These are phyloP conservation scores for Globisporangium splendens DNA, from an alignment of 352 stramenopile genomes.

Conservation along the genomic window DNA sequence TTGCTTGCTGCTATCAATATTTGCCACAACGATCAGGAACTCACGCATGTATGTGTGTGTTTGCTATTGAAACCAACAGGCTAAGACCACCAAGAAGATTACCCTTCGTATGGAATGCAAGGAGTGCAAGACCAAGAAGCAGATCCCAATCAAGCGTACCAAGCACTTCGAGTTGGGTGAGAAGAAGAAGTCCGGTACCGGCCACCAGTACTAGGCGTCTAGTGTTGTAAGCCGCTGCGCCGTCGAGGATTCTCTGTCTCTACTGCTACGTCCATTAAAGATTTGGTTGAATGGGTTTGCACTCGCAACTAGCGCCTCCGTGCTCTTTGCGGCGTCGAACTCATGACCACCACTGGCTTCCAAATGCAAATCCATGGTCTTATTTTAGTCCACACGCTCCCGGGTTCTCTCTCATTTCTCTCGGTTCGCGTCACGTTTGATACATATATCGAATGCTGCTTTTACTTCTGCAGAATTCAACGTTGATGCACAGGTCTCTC, in stretches of 20 bases:
- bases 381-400: background rate
- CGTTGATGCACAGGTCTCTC: too few species aligned
- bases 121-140: slow-evolving; percentile 99
- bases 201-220: slow-evolving; percentile 95
- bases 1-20: too few species aligned
- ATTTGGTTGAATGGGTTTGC: slow-evolving; percentile 13
- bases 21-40: too few species aligned
- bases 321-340: background rate
- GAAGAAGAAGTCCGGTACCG: slow-evolving; percentile 96
- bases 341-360: slow-evolving; percentile 1
- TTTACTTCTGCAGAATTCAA: too few species aligned
- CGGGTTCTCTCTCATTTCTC: background rate
- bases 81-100: slow-evolving; percentile 98
- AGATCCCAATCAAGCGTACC: slow-evolving; percentile 98
- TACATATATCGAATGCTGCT: too few species aligned
- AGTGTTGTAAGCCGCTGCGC: slow-evolving; percentile 1
- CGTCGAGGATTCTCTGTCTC: slow-evolving; percentile 16
- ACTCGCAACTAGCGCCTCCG: background rate
- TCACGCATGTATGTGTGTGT: too few species aligned
- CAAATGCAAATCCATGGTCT: slow-evolving; percentile 1
- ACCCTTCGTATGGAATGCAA: slow-evolving; percentile 99
- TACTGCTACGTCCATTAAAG: slow-evolving; percentile 22
- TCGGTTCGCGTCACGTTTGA: too few species aligned
- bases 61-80: slow-evolving; percentile 43
- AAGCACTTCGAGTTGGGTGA: slow-evolving; percentile 99